Evolutionary conservation across 2,329 filamentous ascomycete genomes (phyloP), one percentile per base, ranked within the genome.

Genomic region (Colletotrichum graminicola): DNA sequence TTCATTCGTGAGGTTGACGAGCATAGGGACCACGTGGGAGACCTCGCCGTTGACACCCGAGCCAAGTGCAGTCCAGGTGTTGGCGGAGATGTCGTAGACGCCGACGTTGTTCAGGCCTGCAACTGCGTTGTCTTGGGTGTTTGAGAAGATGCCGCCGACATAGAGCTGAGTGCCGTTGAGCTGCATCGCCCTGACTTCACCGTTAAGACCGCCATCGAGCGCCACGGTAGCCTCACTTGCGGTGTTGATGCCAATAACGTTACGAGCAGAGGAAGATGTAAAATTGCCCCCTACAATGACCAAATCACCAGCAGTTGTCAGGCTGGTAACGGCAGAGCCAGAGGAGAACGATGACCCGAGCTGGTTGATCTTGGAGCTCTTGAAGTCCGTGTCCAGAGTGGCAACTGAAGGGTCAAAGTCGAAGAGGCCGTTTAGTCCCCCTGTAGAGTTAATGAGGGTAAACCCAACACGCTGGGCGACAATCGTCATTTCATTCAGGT

Each of bases 391-490:
- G 74, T 90, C 86, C 43, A 93, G 83, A 0, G 85, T 84, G 16
- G 86, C 84, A 70, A 87, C 78, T 23, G 85, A 86, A 0, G 95
- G 93, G 75, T 97, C 88, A 78, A 93, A 98, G 77, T 98, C 96
- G 79, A 93, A 98, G 1, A 99, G 84, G 11, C 94, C 94, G 78
- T 98, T 98, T 64, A 99, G 84, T 3, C 93, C 93, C 62, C 92
- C 93, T 57, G 91, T 93, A 3, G 92, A 92, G 74, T 90, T 91
- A 74, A 91, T 87, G 57, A 94, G 84, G 29, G 85, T 91, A 79
- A 98, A 97, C 12, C 92, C 90, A 51, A 98, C 90, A 67, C 93
- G 89, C 78, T 97, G 95, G 11, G 96, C 96, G n/a, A 99, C 96
- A 74, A 98, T 84, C 1, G 92, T 93, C 78, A 96, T 84, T 66